phyloP scores from a whole-genome alignment of 331 rosid species.

The Phaseolus coccineus region DNA sequence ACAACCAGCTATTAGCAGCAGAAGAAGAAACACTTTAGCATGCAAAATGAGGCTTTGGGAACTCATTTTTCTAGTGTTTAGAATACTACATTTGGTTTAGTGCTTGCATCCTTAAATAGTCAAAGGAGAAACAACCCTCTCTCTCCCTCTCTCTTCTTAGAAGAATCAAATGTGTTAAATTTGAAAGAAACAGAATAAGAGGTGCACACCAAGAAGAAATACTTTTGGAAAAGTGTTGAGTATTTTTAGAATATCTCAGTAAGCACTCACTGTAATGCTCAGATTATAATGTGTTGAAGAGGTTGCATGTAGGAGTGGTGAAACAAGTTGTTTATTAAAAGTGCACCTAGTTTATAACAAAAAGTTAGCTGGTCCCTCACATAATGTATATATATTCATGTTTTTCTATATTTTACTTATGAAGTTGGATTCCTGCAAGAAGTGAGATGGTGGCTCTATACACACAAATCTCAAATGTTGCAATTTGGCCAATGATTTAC shows the following conservation, averaged over 20 bases:
- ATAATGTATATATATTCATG: not conserved
- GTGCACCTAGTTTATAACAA: slow-evolving; percentile 30
- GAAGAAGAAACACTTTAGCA: slow-evolving; percentile 47
- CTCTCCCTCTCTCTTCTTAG: not conserved
- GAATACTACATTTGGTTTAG: not conserved
- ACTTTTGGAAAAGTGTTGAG: slow-evolving; percentile 33
- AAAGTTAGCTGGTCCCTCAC: slow-evolving; percentile 31
- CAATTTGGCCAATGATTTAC: slow-evolving; percentile 21
- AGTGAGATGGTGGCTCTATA: slow-evolving; percentile 15
- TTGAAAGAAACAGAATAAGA: slow-evolving; percentile 37
- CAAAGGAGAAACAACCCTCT: not conserved
- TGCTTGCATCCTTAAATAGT: slow-evolving; percentile 45
- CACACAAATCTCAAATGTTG: slow-evolving; percentile 25
- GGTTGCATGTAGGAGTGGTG: slow-evolving; percentile 40
- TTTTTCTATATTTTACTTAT: slow-evolving; percentile 26
- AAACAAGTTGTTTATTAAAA: slow-evolving; percentile 11
- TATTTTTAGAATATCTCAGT: slow-evolving; percentile 44
- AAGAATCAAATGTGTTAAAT: slow-evolving; percentile 39
- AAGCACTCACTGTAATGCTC: slow-evolving; percentile 40
- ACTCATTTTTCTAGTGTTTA: slow-evolving; percentile 49
- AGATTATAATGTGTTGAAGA: slow-evolving; percentile 31
- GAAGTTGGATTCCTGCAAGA: slow-evolving; percentile 23
- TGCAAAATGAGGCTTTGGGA: slow-evolving; percentile 38
- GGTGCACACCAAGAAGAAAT: slow-evolving; percentile 34
- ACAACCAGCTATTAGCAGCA: slow-evolving; percentile 41